Percentiles rank a stretch among this genome's conserved stretches.
phyloP scores from a whole-genome alignment of 2,329 filamentous ascomycete species.

The Pyrenochaeta sp. region DNA sequence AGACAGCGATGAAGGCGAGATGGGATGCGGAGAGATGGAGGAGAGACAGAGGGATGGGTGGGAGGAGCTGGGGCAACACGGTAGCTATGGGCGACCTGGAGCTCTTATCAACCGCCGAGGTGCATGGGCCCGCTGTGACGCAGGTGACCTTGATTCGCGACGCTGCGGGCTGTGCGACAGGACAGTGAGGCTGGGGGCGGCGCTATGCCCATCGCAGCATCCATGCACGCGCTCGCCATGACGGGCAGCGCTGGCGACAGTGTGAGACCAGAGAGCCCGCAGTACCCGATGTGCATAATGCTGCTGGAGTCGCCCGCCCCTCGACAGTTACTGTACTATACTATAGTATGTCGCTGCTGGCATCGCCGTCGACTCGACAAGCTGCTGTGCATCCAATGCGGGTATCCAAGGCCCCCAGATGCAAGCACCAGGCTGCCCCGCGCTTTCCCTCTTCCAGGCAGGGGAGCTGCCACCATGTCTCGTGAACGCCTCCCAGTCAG shows the following conservation, averaged over 20 bases:
- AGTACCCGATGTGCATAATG: neutral
- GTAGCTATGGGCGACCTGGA: slow-evolving; percentile 41
- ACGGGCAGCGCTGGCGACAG: neutral
- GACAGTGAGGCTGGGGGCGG: slow-evolving; percentile 28
- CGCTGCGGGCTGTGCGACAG: slow-evolving; percentile 19
- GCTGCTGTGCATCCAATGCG: neutral
- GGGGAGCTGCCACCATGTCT: slow-evolving; percentile 15
- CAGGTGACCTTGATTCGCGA: slow-evolving; percentile 31
- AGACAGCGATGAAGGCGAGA: slow-evolving; percentile 31
- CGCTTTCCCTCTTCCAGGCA: slow-evolving; percentile 18
- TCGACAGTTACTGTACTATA: no score
- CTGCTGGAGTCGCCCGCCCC: no score
- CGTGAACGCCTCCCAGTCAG: slow-evolving; percentile 29
- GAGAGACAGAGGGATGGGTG: slow-evolving; percentile 22
- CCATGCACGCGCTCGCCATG: slow-evolving; percentile 16
- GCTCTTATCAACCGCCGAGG: slow-evolving; percentile 41
- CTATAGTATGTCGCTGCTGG: neutral
- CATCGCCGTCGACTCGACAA: neutral
- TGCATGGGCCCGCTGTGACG: slow-evolving; percentile 33
- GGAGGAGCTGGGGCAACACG: slow-evolving; percentile 24
- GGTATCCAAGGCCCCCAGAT: neutral
- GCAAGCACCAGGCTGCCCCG: slow-evolving; percentile 9
- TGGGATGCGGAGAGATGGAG: slow-evolving; percentile 40
- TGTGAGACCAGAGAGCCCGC: no score
- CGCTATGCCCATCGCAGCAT: slow-evolving; percentile 13